These are phyloP conservation scores for Ramichloridium luteum DNA, from an alignment of 2,329 filamentous ascomycete genomes.

Conservation along the genomic window DNA sequence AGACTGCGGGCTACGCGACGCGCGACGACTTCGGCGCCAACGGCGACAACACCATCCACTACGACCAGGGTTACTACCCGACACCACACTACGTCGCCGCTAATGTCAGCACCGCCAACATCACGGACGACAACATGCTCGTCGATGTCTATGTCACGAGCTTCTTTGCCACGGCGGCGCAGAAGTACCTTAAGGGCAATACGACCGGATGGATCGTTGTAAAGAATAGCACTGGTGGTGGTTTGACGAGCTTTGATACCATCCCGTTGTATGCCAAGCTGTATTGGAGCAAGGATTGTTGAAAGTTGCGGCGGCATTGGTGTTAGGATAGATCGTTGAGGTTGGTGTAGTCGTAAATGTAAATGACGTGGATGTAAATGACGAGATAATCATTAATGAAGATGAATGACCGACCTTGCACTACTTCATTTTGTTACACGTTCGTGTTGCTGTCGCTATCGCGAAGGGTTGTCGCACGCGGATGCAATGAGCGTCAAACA, in stretches of 20 bases:
- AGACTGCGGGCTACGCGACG: conserved; percentile 41
- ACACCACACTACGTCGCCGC: conserved; percentile 11
- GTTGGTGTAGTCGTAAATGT: too few relatives aligned
- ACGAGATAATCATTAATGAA: too few relatives aligned
- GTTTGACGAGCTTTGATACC: conserved; percentile 10
- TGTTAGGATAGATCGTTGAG: too few relatives aligned
- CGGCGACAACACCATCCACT: conserved; percentile 45
- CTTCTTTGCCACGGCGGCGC: conserved; percentile 10
- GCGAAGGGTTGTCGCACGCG: too few relatives aligned
- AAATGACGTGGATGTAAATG: too few relatives aligned
- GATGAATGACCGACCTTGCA: too few relatives aligned
- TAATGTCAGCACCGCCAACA: conserved; percentile 11
- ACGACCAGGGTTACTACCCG: conserved; percentile 10
- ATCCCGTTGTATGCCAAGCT: conserved; percentile 10
- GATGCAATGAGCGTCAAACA: too few relatives aligned
- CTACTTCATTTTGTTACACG: too few relatives aligned
- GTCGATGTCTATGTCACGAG: conserved; percentile 14
- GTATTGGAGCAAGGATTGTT: conserved; percentile 13
- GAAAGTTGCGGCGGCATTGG: too few relatives aligned
- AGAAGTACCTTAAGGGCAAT: conserved; percentile 12
- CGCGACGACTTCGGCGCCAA: conserved; percentile 45
- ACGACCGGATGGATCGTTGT: conserved; percentile 11
- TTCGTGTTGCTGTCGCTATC: too few relatives aligned
- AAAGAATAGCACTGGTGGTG: conserved; percentile 11
- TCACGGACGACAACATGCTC: conserved; percentile 11